These are phyloP conservation scores for Lotus japonicus DNA, from an alignment of 306 rosid species.

Conservation along the genomic window DNA sequence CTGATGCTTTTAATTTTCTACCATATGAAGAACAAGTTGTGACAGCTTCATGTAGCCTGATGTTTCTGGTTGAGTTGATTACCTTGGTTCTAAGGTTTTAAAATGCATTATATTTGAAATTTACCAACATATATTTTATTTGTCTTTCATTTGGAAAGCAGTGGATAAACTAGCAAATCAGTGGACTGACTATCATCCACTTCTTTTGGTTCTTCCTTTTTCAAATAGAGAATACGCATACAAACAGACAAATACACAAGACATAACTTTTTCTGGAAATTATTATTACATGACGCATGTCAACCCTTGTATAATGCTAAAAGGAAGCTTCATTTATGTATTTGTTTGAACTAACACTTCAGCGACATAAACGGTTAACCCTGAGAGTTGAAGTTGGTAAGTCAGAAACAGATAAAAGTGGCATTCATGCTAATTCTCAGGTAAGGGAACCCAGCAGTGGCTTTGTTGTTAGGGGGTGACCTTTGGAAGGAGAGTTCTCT, in stretches of 20 bases:
- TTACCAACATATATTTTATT: background rate
- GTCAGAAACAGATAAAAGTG: background rate
- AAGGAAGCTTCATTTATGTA: constrained; percentile 2
- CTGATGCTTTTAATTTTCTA: background rate
- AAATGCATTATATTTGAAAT: constrained; percentile 1
- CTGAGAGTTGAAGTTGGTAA: background rate
- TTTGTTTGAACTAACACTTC: background rate
- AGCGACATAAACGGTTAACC: background rate
- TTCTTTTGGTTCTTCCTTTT: background rate
- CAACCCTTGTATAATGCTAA: background rate
- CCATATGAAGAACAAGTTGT: background rate
- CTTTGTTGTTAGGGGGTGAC: background rate
- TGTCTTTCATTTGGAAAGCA: background rate
- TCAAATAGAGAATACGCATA: background rate
- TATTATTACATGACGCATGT: constrained; percentile 1
- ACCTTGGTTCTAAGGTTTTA: background rate
- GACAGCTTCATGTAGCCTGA: background rate
- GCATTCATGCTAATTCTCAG: background rate
- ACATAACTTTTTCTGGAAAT: background rate
- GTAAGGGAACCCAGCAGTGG: no score
- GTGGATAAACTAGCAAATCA: background rate
- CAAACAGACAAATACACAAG: background rate
- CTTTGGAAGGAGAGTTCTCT: background rate
- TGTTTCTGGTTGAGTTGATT: background rate
- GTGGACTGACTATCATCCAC: constrained; percentile 6